Conservation (phyloP, 768 basidiomycete genomes). For the Lentinula edodes region DNA sequence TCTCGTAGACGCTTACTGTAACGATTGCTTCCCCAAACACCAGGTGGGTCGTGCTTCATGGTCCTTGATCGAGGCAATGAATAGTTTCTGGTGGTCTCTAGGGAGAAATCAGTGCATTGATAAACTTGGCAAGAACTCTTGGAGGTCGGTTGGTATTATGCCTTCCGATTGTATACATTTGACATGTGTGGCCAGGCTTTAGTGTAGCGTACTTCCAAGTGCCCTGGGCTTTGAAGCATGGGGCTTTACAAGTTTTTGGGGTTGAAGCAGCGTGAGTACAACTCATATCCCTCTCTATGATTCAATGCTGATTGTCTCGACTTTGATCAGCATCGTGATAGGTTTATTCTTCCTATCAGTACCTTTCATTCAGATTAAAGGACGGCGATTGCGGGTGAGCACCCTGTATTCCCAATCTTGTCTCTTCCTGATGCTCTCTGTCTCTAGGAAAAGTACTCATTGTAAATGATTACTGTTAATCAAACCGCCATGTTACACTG, state of each 20-base stretch:
- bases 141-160: conserved; percentile 30
- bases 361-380: conserved; percentile 46
- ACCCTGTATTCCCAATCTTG: not conserved
- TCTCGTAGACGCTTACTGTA: conserved; percentile 39
- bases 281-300: not conserved
- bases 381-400: conserved; percentile 39
- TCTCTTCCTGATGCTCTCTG: not conserved
- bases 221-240: conserved; percentile 55
- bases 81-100: conserved; percentile 13
- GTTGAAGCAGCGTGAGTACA: conserved; percentile 52
- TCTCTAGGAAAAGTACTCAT: conserved; percentile 6
- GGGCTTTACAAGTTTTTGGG: conserved; percentile 58
- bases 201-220: conserved; percentile 64
- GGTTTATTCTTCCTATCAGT: conserved; percentile 47
- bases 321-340: conserved; percentile 34
- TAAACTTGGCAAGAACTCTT: conserved; percentile 51
- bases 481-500: not conserved
- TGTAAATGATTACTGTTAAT: not conserved
- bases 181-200: conserved; percentile 32
- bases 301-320: not conserved
- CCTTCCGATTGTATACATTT: not conserved
- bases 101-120: conserved; percentile 59
- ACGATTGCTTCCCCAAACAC: conserved; percentile 42
- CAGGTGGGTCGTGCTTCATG: conserved; percentile 20
- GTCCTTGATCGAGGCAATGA: no score